Conservation (phyloP, 371 early-diverging fungal species). For the Apophysomyces elegans region DNA sequence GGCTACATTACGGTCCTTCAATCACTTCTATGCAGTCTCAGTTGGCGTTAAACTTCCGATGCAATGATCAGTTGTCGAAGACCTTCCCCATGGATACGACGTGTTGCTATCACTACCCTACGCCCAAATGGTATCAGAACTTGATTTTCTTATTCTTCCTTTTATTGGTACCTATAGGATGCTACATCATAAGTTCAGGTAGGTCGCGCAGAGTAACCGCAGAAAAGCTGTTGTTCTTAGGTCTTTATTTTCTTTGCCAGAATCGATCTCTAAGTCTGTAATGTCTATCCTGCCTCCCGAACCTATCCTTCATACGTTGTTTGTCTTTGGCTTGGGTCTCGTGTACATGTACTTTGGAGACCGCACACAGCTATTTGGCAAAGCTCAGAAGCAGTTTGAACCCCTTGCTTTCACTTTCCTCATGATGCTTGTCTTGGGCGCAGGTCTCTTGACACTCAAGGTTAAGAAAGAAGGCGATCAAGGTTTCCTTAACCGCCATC, state of each 20-base stretch:
- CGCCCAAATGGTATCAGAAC: constrained; percentile 50
- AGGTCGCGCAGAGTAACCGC: constrained; percentile 8
- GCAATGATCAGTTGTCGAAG: constrained; percentile 58
- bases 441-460: constrained; percentile 46
- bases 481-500: constrained; percentile 69
- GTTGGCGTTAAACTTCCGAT: constrained; percentile 64
- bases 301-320: constrained; percentile 45
- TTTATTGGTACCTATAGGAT: constrained; percentile 47
- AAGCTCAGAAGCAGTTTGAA: constrained; percentile 65
- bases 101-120: constrained; percentile 67
- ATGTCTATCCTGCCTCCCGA: constrained; percentile 25
- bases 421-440: constrained; percentile 36
- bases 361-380: constrained; percentile 70
- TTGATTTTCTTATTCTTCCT: constrained; percentile 46
- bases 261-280: not conserved
- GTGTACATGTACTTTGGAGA: constrained; percentile 69
- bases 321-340: constrained; percentile 57
- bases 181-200: constrained; percentile 34
- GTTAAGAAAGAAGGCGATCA: constrained; percentile 49
- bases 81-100: constrained; percentile 54
- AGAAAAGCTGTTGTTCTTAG: not conserved
- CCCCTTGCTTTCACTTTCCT: constrained; percentile 46
- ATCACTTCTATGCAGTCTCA: constrained; percentile 58
- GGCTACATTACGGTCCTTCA: constrained; percentile 58
- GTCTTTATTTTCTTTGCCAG: constrained; percentile 11